Conservation (phyloP, 148 eudicot genomes). For the Rhododendron henanense region DNA sequence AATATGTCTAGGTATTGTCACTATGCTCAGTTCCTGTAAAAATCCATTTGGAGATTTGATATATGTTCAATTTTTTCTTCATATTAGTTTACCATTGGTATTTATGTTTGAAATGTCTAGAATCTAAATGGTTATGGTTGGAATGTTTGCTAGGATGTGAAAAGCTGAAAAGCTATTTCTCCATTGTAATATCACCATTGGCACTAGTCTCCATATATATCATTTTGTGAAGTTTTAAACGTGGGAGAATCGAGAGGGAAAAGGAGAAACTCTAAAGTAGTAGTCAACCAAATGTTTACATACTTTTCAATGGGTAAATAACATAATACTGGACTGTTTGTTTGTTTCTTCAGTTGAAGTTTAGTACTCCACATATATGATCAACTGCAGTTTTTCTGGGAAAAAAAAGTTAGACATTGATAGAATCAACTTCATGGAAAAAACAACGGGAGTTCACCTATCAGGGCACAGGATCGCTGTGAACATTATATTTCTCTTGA, state of each 20-base stretch:
- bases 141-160: neutral
- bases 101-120: neutral
- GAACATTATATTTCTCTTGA: neutral
- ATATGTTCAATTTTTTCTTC: neutral
- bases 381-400: neutral
- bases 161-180: neutral
- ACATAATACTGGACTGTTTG: neutral
- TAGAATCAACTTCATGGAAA: neutral
- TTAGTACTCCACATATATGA: neutral
- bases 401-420: neutral
- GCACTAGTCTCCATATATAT: neutral
- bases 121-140: too few relatives aligned
- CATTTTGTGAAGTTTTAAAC: neutral
- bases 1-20: slow-evolving; percentile 40
- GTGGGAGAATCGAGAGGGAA: neutral
- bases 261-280: neutral
- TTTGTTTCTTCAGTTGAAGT: neutral
- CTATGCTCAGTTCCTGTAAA: neutral
- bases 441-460: neutral
- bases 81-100: neutral
- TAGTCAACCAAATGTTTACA: neutral
- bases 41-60: neutral
- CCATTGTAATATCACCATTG: neutral
- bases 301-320: neutral
- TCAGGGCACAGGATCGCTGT: neutral